These are phyloP conservation scores for Sclerotinia spermophila DNA, from an alignment of 2,329 filamentous ascomycete species.

Conservation along the genomic window DNA sequence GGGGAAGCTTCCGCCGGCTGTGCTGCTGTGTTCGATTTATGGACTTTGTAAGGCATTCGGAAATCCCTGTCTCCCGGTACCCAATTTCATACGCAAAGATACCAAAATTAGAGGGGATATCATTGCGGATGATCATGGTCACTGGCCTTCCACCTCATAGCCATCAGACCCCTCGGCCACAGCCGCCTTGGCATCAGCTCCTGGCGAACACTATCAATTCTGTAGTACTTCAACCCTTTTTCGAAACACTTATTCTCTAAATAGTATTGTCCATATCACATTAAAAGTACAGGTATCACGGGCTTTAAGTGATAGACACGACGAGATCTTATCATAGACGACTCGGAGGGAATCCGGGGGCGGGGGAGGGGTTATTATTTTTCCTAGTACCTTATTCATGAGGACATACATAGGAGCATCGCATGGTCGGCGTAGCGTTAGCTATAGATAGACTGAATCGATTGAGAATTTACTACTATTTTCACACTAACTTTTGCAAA, in stretches of 20 bases:
- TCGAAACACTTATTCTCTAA: background rate
- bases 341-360: background rate
- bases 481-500: too few relatives aligned
- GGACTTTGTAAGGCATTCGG: background rate
- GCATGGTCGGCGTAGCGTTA: background rate
- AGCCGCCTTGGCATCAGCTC: background rate
- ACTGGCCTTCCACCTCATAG: background rate
- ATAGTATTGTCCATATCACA: background rate
- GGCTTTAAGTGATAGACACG: background rate
- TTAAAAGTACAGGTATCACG: background rate
- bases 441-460: background rate
- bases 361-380: background rate
- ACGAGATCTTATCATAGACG: background rate
- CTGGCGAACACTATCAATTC: background rate
- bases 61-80: background rate
- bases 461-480: background rate
- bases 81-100: background rate
- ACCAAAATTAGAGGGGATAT: background rate
- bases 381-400: background rate
- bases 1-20: background rate
- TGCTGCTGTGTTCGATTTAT: background rate
- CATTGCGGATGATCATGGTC: background rate
- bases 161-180: background rate
- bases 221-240: background rate
- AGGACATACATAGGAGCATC: background rate